A percentile compares a stretch with the other conserved stretches of the same genome.
These are phyloP conservation scores for Wakefieldia striispora DNA, from an alignment of 768 basidiomycete genomes.

Conservation along the genomic window DNA sequence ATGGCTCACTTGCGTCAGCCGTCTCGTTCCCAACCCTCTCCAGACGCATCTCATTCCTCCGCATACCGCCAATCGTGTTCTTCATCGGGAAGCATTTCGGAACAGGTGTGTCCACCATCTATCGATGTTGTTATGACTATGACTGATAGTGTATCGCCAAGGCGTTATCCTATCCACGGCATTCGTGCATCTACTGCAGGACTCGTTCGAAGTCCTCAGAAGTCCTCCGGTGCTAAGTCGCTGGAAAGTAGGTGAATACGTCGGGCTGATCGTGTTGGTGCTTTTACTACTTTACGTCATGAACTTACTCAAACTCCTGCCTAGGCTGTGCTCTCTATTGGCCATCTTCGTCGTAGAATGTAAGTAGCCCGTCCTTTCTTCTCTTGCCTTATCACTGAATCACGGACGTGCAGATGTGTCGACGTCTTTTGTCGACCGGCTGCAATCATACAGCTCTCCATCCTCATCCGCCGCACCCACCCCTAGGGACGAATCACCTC, in stretches of 20 bases:
- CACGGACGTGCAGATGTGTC: constrained; percentile 54
- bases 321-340: constrained; percentile 61
- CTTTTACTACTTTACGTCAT: background rate
- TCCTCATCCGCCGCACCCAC: constrained; percentile 39
- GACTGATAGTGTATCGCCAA: constrained; percentile 12
- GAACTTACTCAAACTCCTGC: background rate
- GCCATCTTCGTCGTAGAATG: constrained; percentile 81
- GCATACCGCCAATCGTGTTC: constrained; percentile 67
- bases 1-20: constrained; percentile 36
- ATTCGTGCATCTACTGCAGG: constrained; percentile 78
- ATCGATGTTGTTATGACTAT: background rate
- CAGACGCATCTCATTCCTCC: constrained; percentile 47
- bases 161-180: constrained; percentile 83
- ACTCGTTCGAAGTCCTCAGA: constrained; percentile 63
- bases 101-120: constrained; percentile 45
- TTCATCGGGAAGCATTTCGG: constrained; percentile 90
- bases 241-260: constrained; percentile 55
- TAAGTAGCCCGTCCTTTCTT: constrained; percentile 33
- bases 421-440: constrained; percentile 68
- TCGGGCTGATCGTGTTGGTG: constrained; percentile 73
- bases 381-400: background rate
- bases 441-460: constrained; percentile 62
- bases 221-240: constrained; percentile 42
- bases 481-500: constrained; percentile 19
- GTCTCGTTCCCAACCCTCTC: constrained; percentile 72